phyloP scores from a whole-genome alignment of 2,329 filamentous ascomycete genomes.

The Arthrinium puccinioides region DNA sequence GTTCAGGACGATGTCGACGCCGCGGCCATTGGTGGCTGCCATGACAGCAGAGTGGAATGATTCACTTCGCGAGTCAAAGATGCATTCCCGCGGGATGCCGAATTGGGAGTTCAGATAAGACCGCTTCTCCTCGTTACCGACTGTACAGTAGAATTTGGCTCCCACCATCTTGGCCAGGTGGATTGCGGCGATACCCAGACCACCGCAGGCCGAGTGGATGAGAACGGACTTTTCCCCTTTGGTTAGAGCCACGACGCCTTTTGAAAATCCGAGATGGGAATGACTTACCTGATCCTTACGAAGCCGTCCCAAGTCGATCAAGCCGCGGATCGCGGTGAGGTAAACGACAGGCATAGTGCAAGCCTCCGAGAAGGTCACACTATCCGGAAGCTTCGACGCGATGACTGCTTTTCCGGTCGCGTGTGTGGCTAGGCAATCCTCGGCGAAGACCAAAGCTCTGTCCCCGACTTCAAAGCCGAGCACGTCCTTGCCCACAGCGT shows the following conservation, averaged over 20 bases:
- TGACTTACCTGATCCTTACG: constrained; percentile 8
- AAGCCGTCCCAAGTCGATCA: constrained; percentile 8
- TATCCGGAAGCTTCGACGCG: constrained; percentile 9
- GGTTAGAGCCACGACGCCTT: not conserved
- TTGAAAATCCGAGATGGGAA: not conserved
- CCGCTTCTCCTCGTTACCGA: constrained; percentile 9
- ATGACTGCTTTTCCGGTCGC: not conserved
- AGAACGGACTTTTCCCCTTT: constrained; percentile 18
- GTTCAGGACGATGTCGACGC: constrained; percentile 24
- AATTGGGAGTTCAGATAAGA: constrained; percentile 7
- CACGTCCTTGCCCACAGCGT: constrained; percentile 12
- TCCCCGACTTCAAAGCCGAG: constrained; percentile 9
- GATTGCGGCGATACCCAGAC: constrained; percentile 10
- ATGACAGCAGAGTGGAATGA: constrained; percentile 8
- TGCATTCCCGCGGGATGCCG: constrained; percentile 6
- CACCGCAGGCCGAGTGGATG: constrained; percentile 10
- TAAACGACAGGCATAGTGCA: constrained; percentile 11
- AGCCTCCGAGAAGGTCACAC: constrained; percentile 12
- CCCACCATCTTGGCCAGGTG: constrained; percentile 9
- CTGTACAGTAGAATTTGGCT: constrained; percentile 10
- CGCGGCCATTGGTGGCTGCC: constrained; percentile 5
- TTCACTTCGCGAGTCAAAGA: constrained; percentile 10
- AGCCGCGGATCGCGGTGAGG: constrained; percentile 6
- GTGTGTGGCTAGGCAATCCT: not conserved
- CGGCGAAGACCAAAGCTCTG: constrained; percentile 2